These are phyloP conservation scores for Suhomyces wounanorum DNA, from an alignment of 1,139 yeast genomes.

Conservation along the genomic window DNA sequence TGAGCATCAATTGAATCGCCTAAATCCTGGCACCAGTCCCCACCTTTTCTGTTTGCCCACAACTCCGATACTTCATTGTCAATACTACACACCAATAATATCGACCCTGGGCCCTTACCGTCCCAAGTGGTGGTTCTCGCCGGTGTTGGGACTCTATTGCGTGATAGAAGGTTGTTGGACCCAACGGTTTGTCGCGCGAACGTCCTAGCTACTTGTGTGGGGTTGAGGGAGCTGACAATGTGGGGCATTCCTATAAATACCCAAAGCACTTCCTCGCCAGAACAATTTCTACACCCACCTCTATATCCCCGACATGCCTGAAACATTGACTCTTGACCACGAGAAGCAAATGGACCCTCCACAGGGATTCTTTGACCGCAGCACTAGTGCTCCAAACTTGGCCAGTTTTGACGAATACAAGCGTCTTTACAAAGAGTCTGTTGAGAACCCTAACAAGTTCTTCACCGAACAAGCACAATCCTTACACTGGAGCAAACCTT, in stretches of 20 bases:
- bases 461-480: conserved; percentile 65
- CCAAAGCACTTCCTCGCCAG: background rate
- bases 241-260: conserved; percentile 2
- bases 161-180: background rate
- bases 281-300: background rate
- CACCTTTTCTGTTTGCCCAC: background rate
- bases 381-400: conserved; percentile 48
- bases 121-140: background rate
- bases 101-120: background rate
- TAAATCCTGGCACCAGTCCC: background rate
- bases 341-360: conserved; percentile 53
- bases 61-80: background rate
- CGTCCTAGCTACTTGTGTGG: conserved; percentile 1
- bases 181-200: conserved; percentile 4
- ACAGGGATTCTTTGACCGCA: conserved; percentile 55
- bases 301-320: conserved; percentile 12
- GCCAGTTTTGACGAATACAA: conserved; percentile 58
- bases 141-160: background rate
- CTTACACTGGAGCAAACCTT: conserved; percentile 66
- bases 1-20: background rate
- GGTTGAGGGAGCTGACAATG: background rate
- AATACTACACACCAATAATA: background rate
- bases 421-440: conserved; percentile 62
- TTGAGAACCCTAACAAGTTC: conserved; percentile 64
- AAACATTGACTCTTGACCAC: conserved; percentile 41